Base-by-base conservation (phyloP, 306 rosid species). In the Sicyos baderoa region DNA sequence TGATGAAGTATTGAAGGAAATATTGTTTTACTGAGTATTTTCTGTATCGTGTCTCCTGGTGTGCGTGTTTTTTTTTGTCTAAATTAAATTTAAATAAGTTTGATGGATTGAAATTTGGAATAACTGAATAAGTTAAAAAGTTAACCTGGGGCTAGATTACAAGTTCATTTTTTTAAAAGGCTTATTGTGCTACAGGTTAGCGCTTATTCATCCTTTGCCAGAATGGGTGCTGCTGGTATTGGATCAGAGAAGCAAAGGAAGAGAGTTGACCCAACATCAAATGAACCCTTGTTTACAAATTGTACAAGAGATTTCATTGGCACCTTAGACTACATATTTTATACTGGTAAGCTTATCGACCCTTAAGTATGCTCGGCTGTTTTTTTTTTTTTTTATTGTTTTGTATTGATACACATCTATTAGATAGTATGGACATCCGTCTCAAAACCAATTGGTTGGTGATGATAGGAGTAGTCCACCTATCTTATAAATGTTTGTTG, bases 311-410 rank as follows among this genome's bases (percentile, higher is more conserved):
- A 89, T 85, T 89, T 93, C 83, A 81, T 85, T 72, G 98, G 98
- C 77, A 82, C 98, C 82, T 84, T 87, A 76, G 98, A 93, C 84
- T 93, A 93, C 79, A 89, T 93, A 89, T 93, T 93, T 82, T 93
- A 89, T 85, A 88, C 98, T 14, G 97, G 98, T 89, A 76, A 81
- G 75, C 40, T 52, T 53, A 37, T 37, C 62, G 14, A 6, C 32
- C 12, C 58, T 63, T 63, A 69, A 32, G 10, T 22, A n/a, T 49
- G 18, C 4, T 13, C 44, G 25, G 7, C 6, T 71, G 67, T 56
- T 45, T 42, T n/a, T 22, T n/a, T 11, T 7, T 7, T 2, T 6
- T n/a, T 11, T 7, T 7, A 5, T 6, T 27, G 32, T 40, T 54
- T 76, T 44, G 61, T 18, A 27, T n/a, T 64, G 4, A 49, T 61